A percentile compares a stretch with the other conserved stretches of the same genome.
Conservation (phyloP, 2,329 filamentous ascomycete species). For the Colletotrichum sidae region DNA sequence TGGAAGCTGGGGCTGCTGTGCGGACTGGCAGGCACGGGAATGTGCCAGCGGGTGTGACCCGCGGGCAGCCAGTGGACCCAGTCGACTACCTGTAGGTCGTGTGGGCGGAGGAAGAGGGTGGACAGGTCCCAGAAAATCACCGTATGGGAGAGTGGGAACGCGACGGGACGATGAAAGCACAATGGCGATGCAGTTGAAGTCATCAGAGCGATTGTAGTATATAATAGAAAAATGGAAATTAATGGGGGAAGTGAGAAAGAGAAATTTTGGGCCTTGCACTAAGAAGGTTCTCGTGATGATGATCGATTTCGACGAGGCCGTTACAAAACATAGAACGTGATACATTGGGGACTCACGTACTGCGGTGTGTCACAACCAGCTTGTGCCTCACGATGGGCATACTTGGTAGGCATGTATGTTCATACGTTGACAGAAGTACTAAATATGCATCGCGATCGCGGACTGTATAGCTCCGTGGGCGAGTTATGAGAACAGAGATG, state of each 20-base stretch:
- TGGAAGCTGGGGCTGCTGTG: background rate
- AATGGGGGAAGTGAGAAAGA: background rate
- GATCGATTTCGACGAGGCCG: no score
- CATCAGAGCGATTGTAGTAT: background rate
- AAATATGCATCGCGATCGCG: no score
- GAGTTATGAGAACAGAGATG: no score
- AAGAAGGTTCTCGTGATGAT: no score
- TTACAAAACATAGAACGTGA: no score
- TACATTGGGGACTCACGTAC: no score
- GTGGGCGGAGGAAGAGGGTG: constrained; percentile 21
- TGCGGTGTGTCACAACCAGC: no score
- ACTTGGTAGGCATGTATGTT: no score
- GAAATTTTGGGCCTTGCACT: no score
- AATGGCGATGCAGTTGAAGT: constrained; percentile 10
- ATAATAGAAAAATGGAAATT: constrained; percentile 3
- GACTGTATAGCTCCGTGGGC: no score
- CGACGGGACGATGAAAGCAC: constrained; percentile 18
- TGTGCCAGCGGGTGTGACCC: constrained; percentile 17
- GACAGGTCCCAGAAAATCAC: constrained; percentile 29
- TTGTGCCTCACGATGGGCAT: no score
- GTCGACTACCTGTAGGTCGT: constrained; percentile 16
- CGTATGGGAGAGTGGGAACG: constrained; percentile 29
- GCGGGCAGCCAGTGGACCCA: constrained; percentile 28
- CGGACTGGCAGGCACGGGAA: constrained; percentile 30
- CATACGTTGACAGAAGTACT: no score